Percentiles rank a stretch among this genome's conserved stretches.
Conservation (phyloP, 2,329 filamentous ascomycete species). For the Tolypocladium endophyticum region DNA sequence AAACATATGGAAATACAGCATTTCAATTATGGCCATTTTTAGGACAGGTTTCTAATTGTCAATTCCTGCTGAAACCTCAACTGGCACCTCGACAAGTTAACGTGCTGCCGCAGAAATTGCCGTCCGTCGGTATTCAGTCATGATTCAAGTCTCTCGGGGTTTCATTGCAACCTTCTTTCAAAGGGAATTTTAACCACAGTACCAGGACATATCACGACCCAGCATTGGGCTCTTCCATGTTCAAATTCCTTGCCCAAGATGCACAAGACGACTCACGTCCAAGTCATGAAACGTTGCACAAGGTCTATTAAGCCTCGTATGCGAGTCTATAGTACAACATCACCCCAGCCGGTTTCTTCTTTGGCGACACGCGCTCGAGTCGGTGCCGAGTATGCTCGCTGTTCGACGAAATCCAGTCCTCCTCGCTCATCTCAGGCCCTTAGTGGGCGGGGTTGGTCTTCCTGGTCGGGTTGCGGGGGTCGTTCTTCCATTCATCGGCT, state of each 20-base stretch:
- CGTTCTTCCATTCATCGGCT: constrained; percentile 96
- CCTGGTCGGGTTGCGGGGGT: constrained; percentile 72
- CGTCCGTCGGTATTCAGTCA: background rate
- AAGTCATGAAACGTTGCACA: constrained; percentile 8
- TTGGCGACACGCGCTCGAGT: constrained; percentile 9
- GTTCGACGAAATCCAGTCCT: constrained; percentile 6
- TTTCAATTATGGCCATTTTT: background rate
- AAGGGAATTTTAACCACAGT: background rate
- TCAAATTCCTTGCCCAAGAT: no score
- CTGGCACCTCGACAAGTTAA: background rate
- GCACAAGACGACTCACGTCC: background rate
- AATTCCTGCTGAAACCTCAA: background rate
- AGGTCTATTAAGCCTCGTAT: constrained; percentile 23
- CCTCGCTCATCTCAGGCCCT: constrained; percentile 11
- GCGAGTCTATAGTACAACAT: constrained; percentile 33
- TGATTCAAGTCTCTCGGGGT: background rate
- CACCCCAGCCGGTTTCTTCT: constrained; percentile 14
- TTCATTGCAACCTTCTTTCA: background rate
- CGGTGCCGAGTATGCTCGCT: constrained; percentile 16
- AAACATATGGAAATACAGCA: background rate
- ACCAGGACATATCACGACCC: background rate
- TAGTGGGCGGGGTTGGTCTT: constrained; percentile 37
- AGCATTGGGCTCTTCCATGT: background rate
- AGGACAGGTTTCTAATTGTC: background rate
- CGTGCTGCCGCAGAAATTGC: background rate